Base-by-base conservation (phyloP, 2,329 filamentous ascomycete species). In the Cladophialophora bantiana region DNA sequence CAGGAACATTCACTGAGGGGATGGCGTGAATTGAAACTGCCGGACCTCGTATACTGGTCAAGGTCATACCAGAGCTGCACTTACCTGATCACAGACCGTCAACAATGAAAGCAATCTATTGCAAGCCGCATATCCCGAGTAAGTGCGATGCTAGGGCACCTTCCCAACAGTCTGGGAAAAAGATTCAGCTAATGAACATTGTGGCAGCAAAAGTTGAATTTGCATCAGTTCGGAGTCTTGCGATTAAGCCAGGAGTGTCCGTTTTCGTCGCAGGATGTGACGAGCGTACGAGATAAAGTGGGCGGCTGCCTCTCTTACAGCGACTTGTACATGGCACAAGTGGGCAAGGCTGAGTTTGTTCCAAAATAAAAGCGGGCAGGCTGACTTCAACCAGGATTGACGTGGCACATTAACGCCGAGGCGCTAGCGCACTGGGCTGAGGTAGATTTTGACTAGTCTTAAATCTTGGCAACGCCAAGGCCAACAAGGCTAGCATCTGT, bases 401-500 rank as follows among this genome's bases (percentile, higher is more conserved):
- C n/a, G 42, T 48, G 42, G n/a, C 42, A 12, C 6, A 20, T 7
- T n/a, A 3, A 10, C 6, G 6, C 40, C 40, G 18, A 18, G n/a
- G 10, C 40, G 40, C 38, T n/a, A 42, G 13, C 0, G 2, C 15
- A 45, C 40, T 15, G 18, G 7, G 40, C n/a, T 10, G 18, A 26
- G 10, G 45, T 50, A 18, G 45, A 50, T 18, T 18, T 26, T n/a
- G 7, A 6, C 13, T 2, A 1, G 45, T 26, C 26, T 50, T 50
- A 18, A n/a, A n/a, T 48, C 42, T 50, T 50, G 45, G 45, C 45
- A 26, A 50, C 45, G 45, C 18, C 18, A 50, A 18, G 45, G 18
- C 18, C 45, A 50, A 45, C 26, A 3, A 26, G 18, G 18, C 7
- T 7, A 26, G 18, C 3, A 26, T 26, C n/a, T 26, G 7, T 9